A percentile compares a stretch with the other conserved stretches of the same genome.
Evolutionary conservation across 129 eudicot species (phyloP).

Genomic region (Apium graveolens): DNA sequence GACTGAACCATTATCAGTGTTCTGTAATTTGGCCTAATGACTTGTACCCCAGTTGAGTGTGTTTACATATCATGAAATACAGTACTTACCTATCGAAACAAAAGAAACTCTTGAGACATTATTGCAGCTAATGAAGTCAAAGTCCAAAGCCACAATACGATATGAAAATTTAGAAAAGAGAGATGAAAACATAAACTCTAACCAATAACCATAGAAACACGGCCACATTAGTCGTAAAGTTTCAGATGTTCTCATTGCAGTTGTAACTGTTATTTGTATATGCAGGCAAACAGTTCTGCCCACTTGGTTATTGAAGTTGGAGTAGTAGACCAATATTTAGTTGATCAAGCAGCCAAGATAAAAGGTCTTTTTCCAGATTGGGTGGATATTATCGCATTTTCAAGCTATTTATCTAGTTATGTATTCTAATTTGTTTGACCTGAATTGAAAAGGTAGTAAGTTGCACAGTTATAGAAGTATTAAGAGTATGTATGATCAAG

Average conservation of each 20-base stretch:
- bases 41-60: background rate
- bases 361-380: conserved; percentile 75
- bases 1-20: conserved; percentile 1
- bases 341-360: conserved; percentile 44
- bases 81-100: background rate
- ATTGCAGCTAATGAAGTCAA: background rate
- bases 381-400: conserved; percentile 70
- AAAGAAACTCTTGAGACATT: background rate
- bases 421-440: conserved; percentile 32
- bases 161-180: background rate
- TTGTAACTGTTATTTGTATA: background rate
- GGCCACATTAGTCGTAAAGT: background rate
- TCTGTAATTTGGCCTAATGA: background rate
- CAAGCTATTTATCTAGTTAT: conserved; percentile 74
- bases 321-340: conserved; percentile 67
- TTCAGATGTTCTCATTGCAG: background rate
- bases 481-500: background rate
- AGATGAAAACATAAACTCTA: background rate
- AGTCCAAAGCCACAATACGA: background rate
- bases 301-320: conserved; percentile 65
- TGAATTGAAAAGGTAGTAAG: background rate
- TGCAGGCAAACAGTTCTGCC: conserved; percentile 68
- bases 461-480: background rate
- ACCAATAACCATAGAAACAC: too few species aligned
- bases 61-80: background rate